A percentile compares a stretch with the other conserved stretches of the same genome.
Conservation (phyloP, 2,329 filamentous ascomycete species). For the Cladophialophora immunda region DNA sequence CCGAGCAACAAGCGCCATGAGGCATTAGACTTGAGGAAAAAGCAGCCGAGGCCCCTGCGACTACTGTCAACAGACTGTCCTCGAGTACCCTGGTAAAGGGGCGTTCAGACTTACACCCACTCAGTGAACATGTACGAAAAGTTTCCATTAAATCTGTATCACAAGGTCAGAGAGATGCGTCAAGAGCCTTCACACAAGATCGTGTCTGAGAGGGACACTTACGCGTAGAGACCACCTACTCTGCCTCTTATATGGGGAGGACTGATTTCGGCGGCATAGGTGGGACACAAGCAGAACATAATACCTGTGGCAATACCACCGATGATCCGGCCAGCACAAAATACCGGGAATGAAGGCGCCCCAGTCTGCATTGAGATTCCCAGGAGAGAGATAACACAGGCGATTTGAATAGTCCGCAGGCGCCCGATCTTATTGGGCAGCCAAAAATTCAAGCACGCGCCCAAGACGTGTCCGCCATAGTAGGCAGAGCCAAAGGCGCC, state of each 20-base stretch:
- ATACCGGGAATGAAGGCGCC: not conserved
- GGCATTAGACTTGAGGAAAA: conserved; percentile 1
- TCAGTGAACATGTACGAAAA: conserved; percentile 14
- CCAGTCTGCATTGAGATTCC: conserved; percentile 9
- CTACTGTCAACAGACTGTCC: not conserved
- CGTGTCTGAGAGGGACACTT: not conserved
- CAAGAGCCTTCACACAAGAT: too few relatives aligned
- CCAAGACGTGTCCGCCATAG: conserved; percentile 5
- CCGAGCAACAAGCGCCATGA: conserved; percentile 15
- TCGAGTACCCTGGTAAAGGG: too few relatives aligned
- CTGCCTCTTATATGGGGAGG: conserved; percentile 11
- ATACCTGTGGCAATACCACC: conserved; percentile 6
- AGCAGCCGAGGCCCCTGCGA: conserved; percentile 12
- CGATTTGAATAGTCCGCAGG: not conserved
- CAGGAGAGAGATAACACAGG: not conserved
- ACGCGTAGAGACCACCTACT: conserved; percentile 17
- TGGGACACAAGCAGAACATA: conserved; percentile 13
- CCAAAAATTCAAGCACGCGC: conserved; percentile 1
- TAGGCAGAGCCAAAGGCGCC: conserved; percentile 12
- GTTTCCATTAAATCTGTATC: conserved; percentile 1
- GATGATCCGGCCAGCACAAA: conserved; percentile 8
- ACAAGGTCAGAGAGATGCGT: too few relatives aligned
- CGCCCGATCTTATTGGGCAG: conserved; percentile 18
- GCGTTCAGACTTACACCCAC: conserved; percentile 6
- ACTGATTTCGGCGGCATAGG: conserved; percentile 10